Evolutionary conservation across 768 basidiomycete species (phyloP).

Genomic region (Chalciporus chontae): DNA sequence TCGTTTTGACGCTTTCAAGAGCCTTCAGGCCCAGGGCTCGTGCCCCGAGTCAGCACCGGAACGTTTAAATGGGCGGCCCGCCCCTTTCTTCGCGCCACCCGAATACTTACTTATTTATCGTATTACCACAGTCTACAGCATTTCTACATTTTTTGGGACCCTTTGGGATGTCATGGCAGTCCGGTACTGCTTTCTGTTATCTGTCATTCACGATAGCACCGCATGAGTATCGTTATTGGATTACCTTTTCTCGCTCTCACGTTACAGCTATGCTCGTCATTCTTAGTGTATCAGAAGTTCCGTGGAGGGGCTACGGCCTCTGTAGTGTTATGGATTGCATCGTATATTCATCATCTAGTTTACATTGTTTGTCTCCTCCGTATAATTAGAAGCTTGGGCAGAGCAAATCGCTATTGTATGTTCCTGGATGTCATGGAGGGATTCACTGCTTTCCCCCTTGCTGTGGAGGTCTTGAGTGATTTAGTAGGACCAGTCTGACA

Average conservation of each 20-base stretch:
- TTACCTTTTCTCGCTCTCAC: constrained; percentile 7
- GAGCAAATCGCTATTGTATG: no score
- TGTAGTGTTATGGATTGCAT: background rate
- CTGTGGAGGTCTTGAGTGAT: no score
- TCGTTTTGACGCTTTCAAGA: constrained; percentile 44
- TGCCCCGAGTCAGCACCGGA: background rate
- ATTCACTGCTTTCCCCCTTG: no score
- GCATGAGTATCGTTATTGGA: background rate
- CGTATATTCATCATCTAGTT: no score
- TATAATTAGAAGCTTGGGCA: no score
- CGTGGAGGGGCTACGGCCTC: background rate
- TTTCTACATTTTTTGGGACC: background rate
- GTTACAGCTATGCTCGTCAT: constrained; percentile 3
- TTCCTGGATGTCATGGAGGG: no score
- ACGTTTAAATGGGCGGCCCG: background rate
- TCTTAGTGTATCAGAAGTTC: constrained; percentile 8
- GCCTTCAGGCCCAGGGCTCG: constrained; percentile 18
- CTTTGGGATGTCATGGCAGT: background rate
- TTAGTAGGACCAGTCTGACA: no score
- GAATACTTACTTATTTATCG: background rate
- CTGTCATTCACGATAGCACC: background rate
- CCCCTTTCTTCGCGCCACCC: no score
- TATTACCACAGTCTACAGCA: constrained; percentile 2
- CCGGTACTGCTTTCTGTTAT: constrained; percentile 13
- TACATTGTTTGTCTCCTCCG: no score